Conservation (phyloP, 768 basidiomycete genomes). For the Mycena crocata region DNA sequence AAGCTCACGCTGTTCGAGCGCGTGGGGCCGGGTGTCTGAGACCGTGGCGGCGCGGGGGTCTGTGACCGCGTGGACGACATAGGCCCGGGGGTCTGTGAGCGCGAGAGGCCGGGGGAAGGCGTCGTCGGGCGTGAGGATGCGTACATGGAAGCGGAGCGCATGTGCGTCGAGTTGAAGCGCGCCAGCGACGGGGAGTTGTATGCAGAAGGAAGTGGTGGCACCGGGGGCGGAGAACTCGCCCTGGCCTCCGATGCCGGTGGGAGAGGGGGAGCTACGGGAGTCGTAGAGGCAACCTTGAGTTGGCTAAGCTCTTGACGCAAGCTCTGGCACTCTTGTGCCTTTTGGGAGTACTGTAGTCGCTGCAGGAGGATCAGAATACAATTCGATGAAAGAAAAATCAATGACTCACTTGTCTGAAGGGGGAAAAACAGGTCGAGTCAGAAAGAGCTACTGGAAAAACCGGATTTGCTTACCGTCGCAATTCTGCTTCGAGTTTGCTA, state of each 20-base stretch:
- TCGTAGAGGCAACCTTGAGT: conserved; percentile 59
- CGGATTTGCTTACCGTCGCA: conserved; percentile 70
- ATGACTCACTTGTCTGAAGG: conserved; percentile 70
- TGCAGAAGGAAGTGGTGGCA: conserved; percentile 48
- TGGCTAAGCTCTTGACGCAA: conserved; percentile 76
- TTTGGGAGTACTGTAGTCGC: conserved; percentile 72
- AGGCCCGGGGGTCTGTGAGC: conserved; percentile 45
- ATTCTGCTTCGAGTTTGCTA: conserved; percentile 73
- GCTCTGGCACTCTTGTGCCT: conserved; percentile 77
- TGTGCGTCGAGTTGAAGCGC: conserved; percentile 65
- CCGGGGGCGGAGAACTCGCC: conserved; percentile 47
- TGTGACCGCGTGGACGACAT: conserved; percentile 52
- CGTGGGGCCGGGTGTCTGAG: conserved; percentile 43
- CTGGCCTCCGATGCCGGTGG: conserved; percentile 42
- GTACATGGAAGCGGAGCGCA: conserved; percentile 69
- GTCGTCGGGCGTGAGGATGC: conserved; percentile 54
- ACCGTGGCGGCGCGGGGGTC: conserved; percentile 50
- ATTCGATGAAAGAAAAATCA: conserved; percentile 12
- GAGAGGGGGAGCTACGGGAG: conserved; percentile 49
- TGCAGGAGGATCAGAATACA: conserved; percentile 41
- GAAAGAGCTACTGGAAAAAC: conserved; percentile 38
- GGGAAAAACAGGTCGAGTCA: conserved; percentile 35
- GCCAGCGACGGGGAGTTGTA: conserved; percentile 52
- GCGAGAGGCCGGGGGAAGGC: conserved; percentile 54
- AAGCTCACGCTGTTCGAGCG: conserved; percentile 30